Evolutionary conservation across 805 yeast species (phyloP), one percentile per base, ranked within the genome.

Genomic region (Metschnikowia arizonensis): DNA sequence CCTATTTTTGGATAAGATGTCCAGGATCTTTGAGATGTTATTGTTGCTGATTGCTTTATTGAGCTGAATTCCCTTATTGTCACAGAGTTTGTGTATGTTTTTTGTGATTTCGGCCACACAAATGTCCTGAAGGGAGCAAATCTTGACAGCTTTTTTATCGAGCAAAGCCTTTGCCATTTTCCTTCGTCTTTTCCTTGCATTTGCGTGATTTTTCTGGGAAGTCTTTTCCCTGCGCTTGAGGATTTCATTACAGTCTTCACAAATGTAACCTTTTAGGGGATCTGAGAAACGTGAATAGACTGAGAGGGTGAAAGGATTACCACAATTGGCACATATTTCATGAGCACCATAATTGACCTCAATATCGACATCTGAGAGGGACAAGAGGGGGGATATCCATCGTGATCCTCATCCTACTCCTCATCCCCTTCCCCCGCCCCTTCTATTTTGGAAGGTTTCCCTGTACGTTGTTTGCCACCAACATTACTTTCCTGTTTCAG

Each of bases 111-210:
- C 70, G 24, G 73, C 66, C 49, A 93, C 85, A 56, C 97, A 88
- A 18, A 85, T 58, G 53, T 89, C 96, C 63, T 89, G 97, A 33
- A 93, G 69, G 8, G 85, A 74, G 1, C 95, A 85, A 4, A 86
- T 61, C 43, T 67, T 72, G 29, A 77, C 79, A 18, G 79, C 81
- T 46, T 79, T 76, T 57, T 81, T 77, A 56, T 93, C 90, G 41
- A 93, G 69, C 35, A 93, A 72, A 3, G 96, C 95, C 45, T 83
- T 85, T 0, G 98, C 97, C 38, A 84, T 69, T 65, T 80, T 81
- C 68, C 85, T 86, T 47, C 95, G 77, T 54, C 78, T 78, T 60
- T 85, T 85, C 42, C 93, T 72, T 14, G 86, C 87, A 43, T 77
- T 76, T 18, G 81, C 58, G 62, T 82, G 83, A 54, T 76, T 78